Percentiles rank a stretch among this genome's conserved stretches.
These are phyloP conservation scores for Leccinum sublutescens DNA, from an alignment of 768 basidiomycete species.

Conservation along the genomic window DNA sequence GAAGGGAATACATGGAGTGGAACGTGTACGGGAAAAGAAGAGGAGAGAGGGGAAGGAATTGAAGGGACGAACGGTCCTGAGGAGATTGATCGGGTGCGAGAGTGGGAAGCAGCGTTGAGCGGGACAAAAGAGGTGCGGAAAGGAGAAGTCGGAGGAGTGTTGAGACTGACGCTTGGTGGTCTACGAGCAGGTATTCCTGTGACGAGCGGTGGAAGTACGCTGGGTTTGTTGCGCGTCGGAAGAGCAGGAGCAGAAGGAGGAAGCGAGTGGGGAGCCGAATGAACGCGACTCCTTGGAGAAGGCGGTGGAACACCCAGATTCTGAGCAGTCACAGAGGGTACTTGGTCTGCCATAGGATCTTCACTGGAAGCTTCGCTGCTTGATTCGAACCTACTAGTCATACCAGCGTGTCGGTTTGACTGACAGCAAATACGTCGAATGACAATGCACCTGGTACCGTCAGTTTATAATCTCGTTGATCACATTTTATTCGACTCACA, in stretches of 20 bases:
- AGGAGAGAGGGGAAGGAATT: slow-evolving; percentile 28
- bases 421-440: too few relatives aligned
- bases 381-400: too few relatives aligned
- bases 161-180: slow-evolving; percentile 21
- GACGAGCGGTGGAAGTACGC: slow-evolving; percentile 22
- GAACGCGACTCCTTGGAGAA: slow-evolving; percentile 28
- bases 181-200: slow-evolving; percentile 29
- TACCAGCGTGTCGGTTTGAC: too few relatives aligned
- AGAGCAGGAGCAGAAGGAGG: slow-evolving; percentile 22
- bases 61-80: slow-evolving; percentile 29
- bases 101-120: slow-evolving; percentile 11
- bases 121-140: slow-evolving; percentile 24
- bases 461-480: too few relatives aligned
- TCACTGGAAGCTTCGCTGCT: too few relatives aligned
- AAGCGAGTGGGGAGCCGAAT: slow-evolving; percentile 22
- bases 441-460: too few relatives aligned
- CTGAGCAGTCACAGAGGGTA: too few relatives aligned
- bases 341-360: too few relatives aligned
- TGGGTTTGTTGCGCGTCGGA: slow-evolving; percentile 19
- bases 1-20: slow-evolving; percentile 28
- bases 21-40: slow-evolving; percentile 28
- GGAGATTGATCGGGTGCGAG: slow-evolving; percentile 35
- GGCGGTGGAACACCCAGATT: slow-evolving; percentile 10
- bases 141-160: slow-evolving; percentile 33
- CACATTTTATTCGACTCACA: too few relatives aligned